Conservation (phyloP, 2,329 filamentous ascomycete species). For the Verruconis gallopava region DNA sequence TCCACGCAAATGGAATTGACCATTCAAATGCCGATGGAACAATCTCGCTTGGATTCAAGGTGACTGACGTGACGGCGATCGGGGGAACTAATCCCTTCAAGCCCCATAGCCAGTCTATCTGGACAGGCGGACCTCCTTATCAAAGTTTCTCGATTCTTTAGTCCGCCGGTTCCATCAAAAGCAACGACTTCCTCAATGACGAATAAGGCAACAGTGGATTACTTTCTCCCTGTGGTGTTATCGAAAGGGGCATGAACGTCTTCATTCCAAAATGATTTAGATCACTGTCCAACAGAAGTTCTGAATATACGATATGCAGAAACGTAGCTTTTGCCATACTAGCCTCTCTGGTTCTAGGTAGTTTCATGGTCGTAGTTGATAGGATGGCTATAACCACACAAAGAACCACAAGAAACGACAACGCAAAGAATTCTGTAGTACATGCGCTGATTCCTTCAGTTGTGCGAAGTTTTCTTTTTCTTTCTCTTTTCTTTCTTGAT, state of each 20-base stretch:
- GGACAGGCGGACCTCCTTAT: neutral
- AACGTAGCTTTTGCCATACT: neutral
- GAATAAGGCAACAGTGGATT: neutral
- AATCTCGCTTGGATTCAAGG: constrained; percentile 1
- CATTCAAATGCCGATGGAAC: neutral
- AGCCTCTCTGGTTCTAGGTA: neutral
- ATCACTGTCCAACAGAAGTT: neutral
- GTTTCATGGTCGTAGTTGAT: neutral
- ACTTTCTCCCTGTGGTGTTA: neutral
- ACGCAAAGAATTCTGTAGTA: neutral
- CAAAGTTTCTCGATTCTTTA: neutral
- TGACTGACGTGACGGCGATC: neutral
- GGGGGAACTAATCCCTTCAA: neutral
- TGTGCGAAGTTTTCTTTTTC: no score
- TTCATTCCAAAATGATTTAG: neutral
- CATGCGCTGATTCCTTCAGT: neutral
- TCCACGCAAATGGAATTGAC: neutral
- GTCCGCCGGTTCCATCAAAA: neutral
- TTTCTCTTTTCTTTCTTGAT: no score
- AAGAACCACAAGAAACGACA: neutral
- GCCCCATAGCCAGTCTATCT: neutral
- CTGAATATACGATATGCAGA: neutral
- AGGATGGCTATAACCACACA: neutral
- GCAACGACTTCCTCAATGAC: neutral
- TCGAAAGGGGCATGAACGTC: neutral